Evolutionary conservation across 495 filamentous ascomycete genomes (phyloP).

Genomic region (Penicillium ucsense): DNA sequence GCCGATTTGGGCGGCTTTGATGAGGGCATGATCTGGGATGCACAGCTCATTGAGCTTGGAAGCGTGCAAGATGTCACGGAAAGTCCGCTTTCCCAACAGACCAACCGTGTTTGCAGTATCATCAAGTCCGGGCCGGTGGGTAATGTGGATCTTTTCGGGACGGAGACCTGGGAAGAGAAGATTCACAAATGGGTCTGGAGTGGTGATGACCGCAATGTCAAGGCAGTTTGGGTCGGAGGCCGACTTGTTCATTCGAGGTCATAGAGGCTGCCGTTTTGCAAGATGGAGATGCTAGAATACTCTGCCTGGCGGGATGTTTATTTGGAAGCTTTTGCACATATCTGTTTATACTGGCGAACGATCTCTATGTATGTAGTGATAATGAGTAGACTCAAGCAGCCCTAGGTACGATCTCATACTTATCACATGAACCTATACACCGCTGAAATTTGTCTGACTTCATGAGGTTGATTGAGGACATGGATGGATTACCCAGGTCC

Average conservation of each 20-base stretch:
- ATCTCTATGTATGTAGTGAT: too few species aligned
- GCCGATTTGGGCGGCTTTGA: slow-evolving; percentile 66
- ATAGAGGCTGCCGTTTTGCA: neutral
- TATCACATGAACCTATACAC: too few species aligned
- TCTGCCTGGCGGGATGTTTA: neutral
- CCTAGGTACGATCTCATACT: too few species aligned
- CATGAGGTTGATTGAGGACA: too few species aligned
- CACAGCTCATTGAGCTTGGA: slow-evolving; percentile 64
- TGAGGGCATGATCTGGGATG: slow-evolving; percentile 84
- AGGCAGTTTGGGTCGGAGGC: slow-evolving; percentile 62
- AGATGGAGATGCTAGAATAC: too few species aligned
- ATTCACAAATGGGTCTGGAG: slow-evolving; percentile 88
- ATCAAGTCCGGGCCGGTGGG: slow-evolving; percentile 12
- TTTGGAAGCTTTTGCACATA: neutral
- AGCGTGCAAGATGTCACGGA: slow-evolving; percentile 1
- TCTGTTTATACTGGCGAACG: too few species aligned
- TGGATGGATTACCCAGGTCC: too few species aligned
- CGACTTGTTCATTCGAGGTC: slow-evolving; percentile 52
- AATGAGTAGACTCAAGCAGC: too few species aligned
- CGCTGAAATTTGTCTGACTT: too few species aligned
- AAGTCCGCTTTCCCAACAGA: slow-evolving; percentile 4
- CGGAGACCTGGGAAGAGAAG: slow-evolving; percentile 68
- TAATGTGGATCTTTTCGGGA: slow-evolving; percentile 69
- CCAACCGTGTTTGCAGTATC: slow-evolving; percentile 1
- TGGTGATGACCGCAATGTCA: slow-evolving; percentile 80